Conservation (phyloP, 2,329 filamentous ascomycete species). For the Fusarium mexicanum region DNA sequence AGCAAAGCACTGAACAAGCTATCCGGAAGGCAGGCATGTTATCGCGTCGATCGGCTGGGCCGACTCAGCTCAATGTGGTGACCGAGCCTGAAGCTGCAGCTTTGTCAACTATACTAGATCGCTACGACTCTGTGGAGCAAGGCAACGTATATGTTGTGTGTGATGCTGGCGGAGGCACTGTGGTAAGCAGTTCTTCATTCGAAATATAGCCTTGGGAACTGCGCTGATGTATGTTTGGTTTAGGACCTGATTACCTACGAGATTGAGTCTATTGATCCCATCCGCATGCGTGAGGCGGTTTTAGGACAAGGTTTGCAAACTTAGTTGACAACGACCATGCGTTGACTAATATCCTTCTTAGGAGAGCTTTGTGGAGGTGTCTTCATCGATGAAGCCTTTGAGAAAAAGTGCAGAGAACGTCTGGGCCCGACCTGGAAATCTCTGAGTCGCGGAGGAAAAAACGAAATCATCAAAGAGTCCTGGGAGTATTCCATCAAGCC, state of each 20-base stretch:
- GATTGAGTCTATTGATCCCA: neutral
- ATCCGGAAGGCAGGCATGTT: neutral
- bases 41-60: neutral
- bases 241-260: neutral
- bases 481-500: neutral
- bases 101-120: neutral
- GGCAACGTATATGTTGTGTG: neutral
- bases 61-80: neutral
- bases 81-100: neutral
- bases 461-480: neutral
- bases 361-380: neutral
- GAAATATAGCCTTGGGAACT: neutral
- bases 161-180: neutral
- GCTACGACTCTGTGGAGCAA: neutral
- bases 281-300: neutral
- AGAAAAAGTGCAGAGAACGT: neutral
- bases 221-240: neutral
- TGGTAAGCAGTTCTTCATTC: neutral
- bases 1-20: neutral
- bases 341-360: neutral
- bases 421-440: neutral
- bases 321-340: fast-evolving
- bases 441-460: neutral
- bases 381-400: neutral
- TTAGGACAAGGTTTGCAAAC: neutral